These are phyloP conservation scores for Solanum gracilifrons DNA, from an alignment of 257 asterid species.

Conservation along the genomic window DNA sequence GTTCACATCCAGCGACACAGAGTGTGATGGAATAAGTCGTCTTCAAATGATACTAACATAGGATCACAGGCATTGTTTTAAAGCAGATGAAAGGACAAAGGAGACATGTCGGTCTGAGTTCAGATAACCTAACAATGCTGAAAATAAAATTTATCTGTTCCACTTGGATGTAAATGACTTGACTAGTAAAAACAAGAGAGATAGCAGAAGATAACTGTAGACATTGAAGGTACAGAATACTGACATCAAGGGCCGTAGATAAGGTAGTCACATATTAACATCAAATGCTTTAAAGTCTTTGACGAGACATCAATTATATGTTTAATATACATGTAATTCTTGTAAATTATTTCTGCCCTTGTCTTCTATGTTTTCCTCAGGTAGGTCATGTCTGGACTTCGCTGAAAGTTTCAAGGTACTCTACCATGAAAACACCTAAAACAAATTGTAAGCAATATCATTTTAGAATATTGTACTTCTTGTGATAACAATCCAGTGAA, in stretches of 20 bases:
- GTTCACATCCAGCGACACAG: not conserved
- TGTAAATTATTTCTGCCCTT: not conserved
- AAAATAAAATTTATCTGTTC: not conserved
- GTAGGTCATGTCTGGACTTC: not conserved
- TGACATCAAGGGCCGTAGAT: not conserved
- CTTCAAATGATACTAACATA: not conserved
- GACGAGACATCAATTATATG: not conserved
- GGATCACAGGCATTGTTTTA: not conserved
- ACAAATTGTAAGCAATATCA: not conserved
- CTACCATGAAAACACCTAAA: not conserved
- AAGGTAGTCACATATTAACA: not conserved
- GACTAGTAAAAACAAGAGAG: not conserved
- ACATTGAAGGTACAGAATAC: not conserved
- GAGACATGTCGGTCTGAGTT: not conserved
- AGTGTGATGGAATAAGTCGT: not conserved
- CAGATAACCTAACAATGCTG: not conserved
- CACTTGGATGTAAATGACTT: not conserved
- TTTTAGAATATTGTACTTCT: not conserved
- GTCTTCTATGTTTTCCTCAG: not conserved
- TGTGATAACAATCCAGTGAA: not conserved
- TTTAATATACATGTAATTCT: not conserved
- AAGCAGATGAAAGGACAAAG: not conserved
- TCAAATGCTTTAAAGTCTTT: not conserved
- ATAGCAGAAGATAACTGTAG: not conserved
- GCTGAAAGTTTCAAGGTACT: not conserved